These are phyloP conservation scores for Haplosporangium gracile DNA, from an alignment of 192 early-diverging fungal species.

Conservation along the genomic window DNA sequence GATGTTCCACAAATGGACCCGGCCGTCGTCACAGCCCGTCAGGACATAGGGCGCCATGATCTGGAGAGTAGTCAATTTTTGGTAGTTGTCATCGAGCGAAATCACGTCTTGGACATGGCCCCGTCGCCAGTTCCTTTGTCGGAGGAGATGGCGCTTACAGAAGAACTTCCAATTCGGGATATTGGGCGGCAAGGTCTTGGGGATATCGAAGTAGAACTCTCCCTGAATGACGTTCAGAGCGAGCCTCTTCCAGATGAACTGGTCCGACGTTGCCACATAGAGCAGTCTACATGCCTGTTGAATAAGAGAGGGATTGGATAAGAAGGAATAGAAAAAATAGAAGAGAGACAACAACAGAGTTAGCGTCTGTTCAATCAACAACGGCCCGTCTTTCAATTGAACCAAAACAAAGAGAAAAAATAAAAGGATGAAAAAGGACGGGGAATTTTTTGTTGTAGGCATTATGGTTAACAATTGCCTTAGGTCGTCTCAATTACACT, in stretches of 20 bases:
- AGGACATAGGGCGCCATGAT: slow-evolving; percentile 51
- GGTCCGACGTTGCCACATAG: slow-evolving; percentile 48
- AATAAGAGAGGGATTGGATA: neutral
- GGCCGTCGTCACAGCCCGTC: slow-evolving; percentile 44
- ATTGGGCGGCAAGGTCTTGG: slow-evolving; percentile 31
- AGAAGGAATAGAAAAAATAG: neutral
- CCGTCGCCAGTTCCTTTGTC: slow-evolving; percentile 44
- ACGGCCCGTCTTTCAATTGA: neutral
- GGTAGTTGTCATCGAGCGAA: slow-evolving; percentile 45
- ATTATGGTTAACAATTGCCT: neutral
- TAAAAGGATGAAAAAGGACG: neutral
- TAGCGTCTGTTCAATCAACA: neutral
- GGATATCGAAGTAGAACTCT: slow-evolving; percentile 55
- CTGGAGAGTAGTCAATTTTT: slow-evolving; percentile 47
- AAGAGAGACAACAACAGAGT: neutral
- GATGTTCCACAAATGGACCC: slow-evolving; percentile 48
- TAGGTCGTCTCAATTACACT: neutral
- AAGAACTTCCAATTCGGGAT: slow-evolving; percentile 54
- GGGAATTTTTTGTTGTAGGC: neutral
- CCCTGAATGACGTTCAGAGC: slow-evolving; percentile 50
- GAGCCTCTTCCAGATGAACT: slow-evolving; percentile 45
- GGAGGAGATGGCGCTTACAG: slow-evolving; percentile 43
- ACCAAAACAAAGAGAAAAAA: neutral
- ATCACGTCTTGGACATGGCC: slow-evolving; percentile 52
- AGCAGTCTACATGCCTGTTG: slow-evolving; percentile 37